Evolutionary conservation across 331 rosid species (phyloP).

Genomic region (Stylosanthes scabra): DNA sequence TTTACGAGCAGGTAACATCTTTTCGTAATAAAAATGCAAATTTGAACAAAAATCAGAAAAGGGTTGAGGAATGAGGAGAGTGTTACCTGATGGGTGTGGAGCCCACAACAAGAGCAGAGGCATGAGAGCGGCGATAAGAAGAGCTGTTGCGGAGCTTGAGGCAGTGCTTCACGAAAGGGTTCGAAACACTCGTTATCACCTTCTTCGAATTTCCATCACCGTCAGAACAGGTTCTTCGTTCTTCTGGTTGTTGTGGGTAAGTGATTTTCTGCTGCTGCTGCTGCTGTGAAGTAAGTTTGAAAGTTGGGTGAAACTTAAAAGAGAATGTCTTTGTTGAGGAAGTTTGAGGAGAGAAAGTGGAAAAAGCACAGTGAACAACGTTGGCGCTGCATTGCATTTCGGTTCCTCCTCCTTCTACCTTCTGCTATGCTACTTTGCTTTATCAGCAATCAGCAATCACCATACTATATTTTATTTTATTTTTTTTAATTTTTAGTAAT

Average conservation of each 20-base stretch:
- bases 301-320: constrained; percentile 42
- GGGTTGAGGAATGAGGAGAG: background rate
- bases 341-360: constrained; percentile 42
- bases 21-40: background rate
- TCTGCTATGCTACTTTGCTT: background rate
- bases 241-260: constrained; percentile 14
- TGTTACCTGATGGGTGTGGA: constrained; percentile 85
- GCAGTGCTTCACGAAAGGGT: constrained; percentile 93
- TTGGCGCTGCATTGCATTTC: constrained; percentile 67
- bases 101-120: constrained; percentile 77
- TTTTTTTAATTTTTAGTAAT: background rate
- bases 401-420: background rate
- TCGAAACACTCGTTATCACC: constrained; percentile 71
- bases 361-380: constrained; percentile 31
- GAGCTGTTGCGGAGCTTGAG: constrained; percentile 78
- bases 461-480: background rate
- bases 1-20: background rate
- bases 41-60: background rate
- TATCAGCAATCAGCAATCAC: background rate
- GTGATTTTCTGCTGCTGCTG: constrained; percentile 26
- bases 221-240: constrained; percentile 2
- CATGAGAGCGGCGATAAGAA: constrained; percentile 84
- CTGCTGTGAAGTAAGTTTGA: constrained; percentile 39
- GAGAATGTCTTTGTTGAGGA: constrained; percentile 22
- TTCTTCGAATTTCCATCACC: constrained; percentile 59